Conservation (phyloP, 371 early-diverging fungal species). For the Umbelopsis sp. region DNA sequence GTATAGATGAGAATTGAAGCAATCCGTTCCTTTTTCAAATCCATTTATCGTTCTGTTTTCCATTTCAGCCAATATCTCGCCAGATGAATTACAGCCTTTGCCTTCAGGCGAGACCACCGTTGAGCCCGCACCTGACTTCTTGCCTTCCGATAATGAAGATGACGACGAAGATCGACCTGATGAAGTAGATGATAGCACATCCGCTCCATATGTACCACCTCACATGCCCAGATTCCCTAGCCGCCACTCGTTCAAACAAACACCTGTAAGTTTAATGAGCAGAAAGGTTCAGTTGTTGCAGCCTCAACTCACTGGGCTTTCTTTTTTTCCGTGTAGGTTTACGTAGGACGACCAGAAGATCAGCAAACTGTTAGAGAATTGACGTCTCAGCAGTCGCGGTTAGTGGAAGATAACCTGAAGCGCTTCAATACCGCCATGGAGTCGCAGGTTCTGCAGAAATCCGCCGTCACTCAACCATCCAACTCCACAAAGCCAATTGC, state of each 20-base stretch:
- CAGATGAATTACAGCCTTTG: conserved; percentile 26
- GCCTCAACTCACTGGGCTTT: too few relatives aligned
- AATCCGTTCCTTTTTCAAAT: background rate
- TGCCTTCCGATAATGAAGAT: conserved; percentile 52
- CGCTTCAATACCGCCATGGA: conserved; percentile 62
- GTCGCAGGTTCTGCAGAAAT: conserved; percentile 44
- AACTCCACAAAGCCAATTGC: conserved; percentile 26
- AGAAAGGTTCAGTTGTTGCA: background rate
- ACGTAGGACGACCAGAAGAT: conserved; percentile 61
- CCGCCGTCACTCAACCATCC: conserved; percentile 23
- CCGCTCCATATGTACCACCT: conserved; percentile 53
- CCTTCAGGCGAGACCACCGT: conserved; percentile 30
- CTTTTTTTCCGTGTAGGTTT: conserved; percentile 42
- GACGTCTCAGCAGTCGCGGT: conserved; percentile 65
- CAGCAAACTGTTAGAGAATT: conserved; percentile 63
- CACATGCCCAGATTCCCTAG: conserved; percentile 63
- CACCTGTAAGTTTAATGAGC: conserved; percentile 48
- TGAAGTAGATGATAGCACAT: conserved; percentile 25
- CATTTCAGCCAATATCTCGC: background rate
- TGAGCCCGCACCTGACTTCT: conserved; percentile 39
- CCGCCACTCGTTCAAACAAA: conserved; percentile 63
- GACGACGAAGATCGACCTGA: conserved; percentile 41
- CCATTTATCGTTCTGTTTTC: background rate
- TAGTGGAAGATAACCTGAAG: conserved; percentile 65
- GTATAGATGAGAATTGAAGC: background rate